A percentile compares a stretch with the other conserved stretches of the same genome.
phyloP scores from a whole-genome alignment of 306 rosid species.

The Sicyos edulis region DNA sequence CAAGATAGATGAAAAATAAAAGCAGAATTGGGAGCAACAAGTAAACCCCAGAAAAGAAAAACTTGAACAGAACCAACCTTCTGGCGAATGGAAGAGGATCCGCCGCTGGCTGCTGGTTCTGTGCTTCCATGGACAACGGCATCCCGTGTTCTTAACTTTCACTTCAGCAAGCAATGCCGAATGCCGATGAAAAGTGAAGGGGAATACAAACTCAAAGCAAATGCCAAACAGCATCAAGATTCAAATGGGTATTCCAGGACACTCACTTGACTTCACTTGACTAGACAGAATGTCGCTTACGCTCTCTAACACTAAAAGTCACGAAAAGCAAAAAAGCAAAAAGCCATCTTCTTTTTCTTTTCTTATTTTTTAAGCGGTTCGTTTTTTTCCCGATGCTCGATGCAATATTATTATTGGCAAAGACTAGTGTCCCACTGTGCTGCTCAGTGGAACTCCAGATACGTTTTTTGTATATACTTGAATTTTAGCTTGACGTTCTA shows the following conservation, averaged over 20 bases:
- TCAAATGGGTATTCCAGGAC: slow-evolving; percentile 8
- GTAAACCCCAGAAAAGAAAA: not conserved
- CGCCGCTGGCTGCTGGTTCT: slow-evolving; percentile 13
- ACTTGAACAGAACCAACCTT: slow-evolving; percentile 39
- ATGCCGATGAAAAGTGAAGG: not conserved
- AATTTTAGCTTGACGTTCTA: too few relatives aligned
- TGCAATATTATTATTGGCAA: too few relatives aligned
- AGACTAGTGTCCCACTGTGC: not conserved
- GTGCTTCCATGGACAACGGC: slow-evolving; percentile 32
- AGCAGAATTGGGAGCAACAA: not conserved
- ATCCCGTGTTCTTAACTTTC: not conserved
- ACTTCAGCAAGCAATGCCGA: not conserved
- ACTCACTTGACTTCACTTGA: not conserved
- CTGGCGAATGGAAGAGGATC: slow-evolving; percentile 66
- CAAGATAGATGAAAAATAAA: not conserved
- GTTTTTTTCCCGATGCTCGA: not conserved
- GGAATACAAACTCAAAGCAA: not conserved
- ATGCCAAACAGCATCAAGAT: not conserved
- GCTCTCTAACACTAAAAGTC: not conserved
- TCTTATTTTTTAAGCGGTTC: not conserved
- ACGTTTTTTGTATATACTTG: too few relatives aligned
- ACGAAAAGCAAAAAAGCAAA: not conserved
- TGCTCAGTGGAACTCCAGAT: not conserved
- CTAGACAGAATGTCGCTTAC: not conserved
- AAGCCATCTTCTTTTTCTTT: not conserved